A percentile compares a stretch with the other conserved stretches of the same genome.
Evolutionary conservation across 202 grass and related monocot species (phyloP).

Genomic region (Schoenoplectus tabernaemontani): DNA sequence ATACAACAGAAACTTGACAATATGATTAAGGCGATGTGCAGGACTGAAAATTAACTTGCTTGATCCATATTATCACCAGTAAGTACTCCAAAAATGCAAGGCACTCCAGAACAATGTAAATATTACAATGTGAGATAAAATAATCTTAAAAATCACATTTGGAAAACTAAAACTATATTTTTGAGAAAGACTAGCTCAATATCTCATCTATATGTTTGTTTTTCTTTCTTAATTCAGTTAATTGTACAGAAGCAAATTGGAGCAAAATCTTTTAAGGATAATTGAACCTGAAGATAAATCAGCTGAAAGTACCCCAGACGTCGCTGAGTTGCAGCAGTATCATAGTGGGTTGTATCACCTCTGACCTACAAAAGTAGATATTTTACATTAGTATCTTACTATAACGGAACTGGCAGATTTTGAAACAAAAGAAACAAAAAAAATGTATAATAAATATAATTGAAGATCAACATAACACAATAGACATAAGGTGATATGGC

Average conservation of each 20-base stretch:
- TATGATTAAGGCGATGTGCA: not conserved
- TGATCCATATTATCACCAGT: conserved; percentile 99
- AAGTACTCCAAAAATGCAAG: conserved; percentile 93
- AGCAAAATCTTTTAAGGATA: too few relatives aligned
- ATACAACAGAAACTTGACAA: not conserved
- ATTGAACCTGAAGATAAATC: conserved; percentile 30
- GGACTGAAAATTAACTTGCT: conserved; percentile 32
- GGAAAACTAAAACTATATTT: not conserved
- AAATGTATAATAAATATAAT: too few relatives aligned
- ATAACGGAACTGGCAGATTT: not conserved
- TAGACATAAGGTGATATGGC: not conserved
- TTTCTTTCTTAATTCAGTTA: not conserved
- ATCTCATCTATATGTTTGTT: not conserved
- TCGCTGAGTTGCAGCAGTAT: conserved; percentile 85
- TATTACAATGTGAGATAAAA: conserved; percentile 1
- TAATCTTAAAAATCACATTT: conserved; percentile 1
- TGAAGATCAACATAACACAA: not conserved
- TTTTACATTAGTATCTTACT: not conserved
- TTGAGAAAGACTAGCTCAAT: not conserved
- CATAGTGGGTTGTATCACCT: conserved; percentile 96
- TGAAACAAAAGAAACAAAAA: not conserved
- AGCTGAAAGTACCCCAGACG: conserved; percentile 89
- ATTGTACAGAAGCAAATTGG: too few relatives aligned
- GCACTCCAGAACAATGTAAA: conserved; percentile 43
- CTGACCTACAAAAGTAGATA: conserved; percentile 55